Evolutionary conservation across 2,329 filamentous ascomycete species (phyloP), one percentile per base, ranked within the genome.

Genomic region (Capronia coronata): DNA sequence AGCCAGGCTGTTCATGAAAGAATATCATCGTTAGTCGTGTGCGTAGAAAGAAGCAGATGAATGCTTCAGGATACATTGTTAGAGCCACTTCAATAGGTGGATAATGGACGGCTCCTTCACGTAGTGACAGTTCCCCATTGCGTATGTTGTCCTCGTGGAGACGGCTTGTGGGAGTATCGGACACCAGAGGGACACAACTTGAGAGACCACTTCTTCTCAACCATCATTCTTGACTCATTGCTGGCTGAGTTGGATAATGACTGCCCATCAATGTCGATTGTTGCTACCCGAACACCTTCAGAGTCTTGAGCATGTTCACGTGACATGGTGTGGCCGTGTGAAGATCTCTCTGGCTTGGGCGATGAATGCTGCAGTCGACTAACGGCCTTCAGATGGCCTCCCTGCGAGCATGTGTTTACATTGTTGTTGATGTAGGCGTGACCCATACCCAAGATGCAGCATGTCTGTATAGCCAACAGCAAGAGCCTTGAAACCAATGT

Each of bases 401-500:
- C 18, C 30, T 25, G 41, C 48, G 45, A 51, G 51, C 54, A 54
- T 56, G 54, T 56, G 54, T 56, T 56, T 51, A 38, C 38, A 38
- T 27, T 46, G 53, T 7, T 32, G 29, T 43, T 54, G 54, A 49
- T 39, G 35, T 38, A 46, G 43, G 48, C 41, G 38, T 40, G 37
- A 11, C 46, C 37, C 22, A 38, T 48, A 38, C 45, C 40, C 38
- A 35, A 38, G 23, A 47, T 46, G 40, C 38, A 39, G 43, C 16
- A 22, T 16, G 40, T 16, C 35, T 29, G 29, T 13, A 34, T 47
- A 40, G 27, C 30, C 23, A n/a, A 46, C 44, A 30, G 19, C n/a
- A n/a, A 32, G n/a, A 42, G 14, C 42, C 44, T 41, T 29, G 44
- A 21, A 22, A 30, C 46, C 44, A 22, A 30, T 43, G 40, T 40